These are phyloP conservation scores for Avicennia marina DNA, from an alignment of 257 asterid species.

Conservation along the genomic window DNA sequence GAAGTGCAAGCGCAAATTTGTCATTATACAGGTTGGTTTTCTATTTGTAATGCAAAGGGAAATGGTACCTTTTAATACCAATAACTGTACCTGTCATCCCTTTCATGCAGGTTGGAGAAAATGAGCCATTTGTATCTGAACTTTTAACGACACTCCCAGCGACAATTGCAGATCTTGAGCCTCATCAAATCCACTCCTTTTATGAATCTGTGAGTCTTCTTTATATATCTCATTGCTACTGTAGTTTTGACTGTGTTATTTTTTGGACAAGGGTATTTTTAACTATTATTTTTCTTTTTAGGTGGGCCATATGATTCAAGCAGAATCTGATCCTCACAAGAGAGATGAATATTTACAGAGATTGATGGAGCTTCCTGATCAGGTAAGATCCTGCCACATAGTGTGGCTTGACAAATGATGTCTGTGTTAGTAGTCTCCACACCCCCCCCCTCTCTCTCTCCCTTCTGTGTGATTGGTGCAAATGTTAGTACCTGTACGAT, in stretches of 20 bases:
- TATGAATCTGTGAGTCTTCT: constrained; percentile 80
- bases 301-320: constrained; percentile 97
- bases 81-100: constrained; percentile 15
- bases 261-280: neutral
- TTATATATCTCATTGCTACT: neutral
- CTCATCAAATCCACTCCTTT: constrained; percentile 94
- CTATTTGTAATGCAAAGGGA: neutral
- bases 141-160: constrained; percentile 76
- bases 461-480: constrained; percentile 2
- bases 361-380: constrained; percentile 94
- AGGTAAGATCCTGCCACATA: constrained; percentile 34
- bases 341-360: constrained; percentile 88
- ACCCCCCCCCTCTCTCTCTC: too few relatives aligned
- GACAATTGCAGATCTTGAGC: constrained; percentile 89
- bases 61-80: constrained; percentile 7
- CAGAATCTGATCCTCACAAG: constrained; percentile 86
- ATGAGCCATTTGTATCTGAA: constrained; percentile 93
- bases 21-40: constrained; percentile 61
- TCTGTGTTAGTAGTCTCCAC: constrained; percentile 1
- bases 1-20: constrained; percentile 98
- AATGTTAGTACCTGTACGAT: neutral
- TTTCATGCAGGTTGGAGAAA: constrained; percentile 80
- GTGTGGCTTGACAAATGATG: constrained; percentile 9
- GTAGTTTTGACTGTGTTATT: constrained; percentile 1
- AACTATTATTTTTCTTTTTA: constrained; percentile 21